These are phyloP conservation scores for Neurospora sp. DNA, from an alignment of 495 filamentous ascomycete species.

Conservation along the genomic window DNA sequence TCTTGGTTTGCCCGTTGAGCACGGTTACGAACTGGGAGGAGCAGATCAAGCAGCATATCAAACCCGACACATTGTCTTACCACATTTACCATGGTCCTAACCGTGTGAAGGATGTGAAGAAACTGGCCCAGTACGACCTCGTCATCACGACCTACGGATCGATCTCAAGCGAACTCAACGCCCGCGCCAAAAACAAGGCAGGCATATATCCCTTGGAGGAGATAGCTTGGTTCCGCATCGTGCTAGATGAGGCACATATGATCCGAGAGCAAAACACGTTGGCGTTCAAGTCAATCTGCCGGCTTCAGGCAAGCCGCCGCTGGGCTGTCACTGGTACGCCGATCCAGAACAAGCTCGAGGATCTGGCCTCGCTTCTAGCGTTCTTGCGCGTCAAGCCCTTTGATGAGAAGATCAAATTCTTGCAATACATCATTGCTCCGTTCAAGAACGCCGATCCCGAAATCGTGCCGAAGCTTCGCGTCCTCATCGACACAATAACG, in stretches of 20 bases:
- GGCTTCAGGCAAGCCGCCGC: slow-evolving; percentile 68
- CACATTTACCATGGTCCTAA: slow-evolving; percentile 80
- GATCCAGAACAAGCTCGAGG: slow-evolving; percentile 84
- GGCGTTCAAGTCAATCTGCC: slow-evolving; percentile 74
- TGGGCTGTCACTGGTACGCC: slow-evolving; percentile 96
- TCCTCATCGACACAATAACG: slow-evolving; percentile 89
- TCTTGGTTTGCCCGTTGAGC: slow-evolving; percentile 85
- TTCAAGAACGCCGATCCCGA: slow-evolving; percentile 75
- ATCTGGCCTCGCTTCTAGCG: slow-evolving; percentile 79
- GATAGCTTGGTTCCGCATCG: slow-evolving; percentile 89
- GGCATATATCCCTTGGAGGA: slow-evolving; percentile 57
- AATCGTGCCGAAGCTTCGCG: slow-evolving; percentile 71
- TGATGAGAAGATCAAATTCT: slow-evolving; percentile 63
- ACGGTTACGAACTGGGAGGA: slow-evolving; percentile 87
- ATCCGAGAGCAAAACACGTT: slow-evolving; percentile 77
- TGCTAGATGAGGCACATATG: slow-evolving; percentile 90
- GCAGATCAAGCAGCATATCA: slow-evolving; percentile 75
- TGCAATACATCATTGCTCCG: slow-evolving; percentile 65
- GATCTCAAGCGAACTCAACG: slow-evolving; percentile 65
- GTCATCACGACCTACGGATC: slow-evolving; percentile 89
- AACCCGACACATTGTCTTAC: slow-evolving; percentile 46
- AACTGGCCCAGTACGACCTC: slow-evolving; percentile 65
- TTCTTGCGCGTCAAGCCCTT: slow-evolving; percentile 85
- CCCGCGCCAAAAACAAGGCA: slow-evolving; percentile 46
- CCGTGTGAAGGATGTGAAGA: slow-evolving; percentile 53